Evolutionary conservation across 2,329 filamentous ascomycete species (phyloP).

Genomic region (Chaetoscypha palmicola): DNA sequence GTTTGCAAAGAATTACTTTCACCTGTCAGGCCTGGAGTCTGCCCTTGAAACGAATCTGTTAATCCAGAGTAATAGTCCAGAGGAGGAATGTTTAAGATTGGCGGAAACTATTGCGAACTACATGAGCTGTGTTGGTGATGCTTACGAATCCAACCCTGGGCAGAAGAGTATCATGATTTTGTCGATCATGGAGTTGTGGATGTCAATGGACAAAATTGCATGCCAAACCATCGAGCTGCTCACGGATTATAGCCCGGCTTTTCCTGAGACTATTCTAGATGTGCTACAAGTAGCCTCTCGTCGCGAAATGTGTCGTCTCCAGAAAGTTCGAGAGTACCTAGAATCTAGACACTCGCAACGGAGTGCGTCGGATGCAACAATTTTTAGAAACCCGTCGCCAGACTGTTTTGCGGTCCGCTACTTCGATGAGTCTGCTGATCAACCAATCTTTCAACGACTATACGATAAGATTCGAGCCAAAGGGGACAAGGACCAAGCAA

Average conservation of each 20-base stretch:
- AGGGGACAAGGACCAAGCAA: constrained; percentile 24
- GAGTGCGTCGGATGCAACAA: constrained; percentile 29
- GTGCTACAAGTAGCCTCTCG: constrained; percentile 43
- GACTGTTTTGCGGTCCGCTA: constrained; percentile 31
- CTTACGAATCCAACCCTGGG: constrained; percentile 40
- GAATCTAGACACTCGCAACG: constrained; percentile 28
- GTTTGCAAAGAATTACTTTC: constrained; percentile 24
- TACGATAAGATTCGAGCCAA: constrained; percentile 31
- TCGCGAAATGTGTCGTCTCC: constrained; percentile 44
- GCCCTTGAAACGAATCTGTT: constrained; percentile 10
- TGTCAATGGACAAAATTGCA: constrained; percentile 44
- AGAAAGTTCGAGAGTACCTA: constrained; percentile 44
- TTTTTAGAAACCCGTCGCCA: constrained; percentile 38
- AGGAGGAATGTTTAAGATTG: constrained; percentile 27
- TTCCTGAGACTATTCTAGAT: constrained; percentile 45
- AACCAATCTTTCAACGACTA: constrained; percentile 25
- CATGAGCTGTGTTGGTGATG: constrained; percentile 27
- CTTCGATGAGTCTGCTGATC: constrained; percentile 29
- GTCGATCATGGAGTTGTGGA: constrained; percentile 51
- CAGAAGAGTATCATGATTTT: constrained; percentile 47
- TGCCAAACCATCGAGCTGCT: constrained; percentile 40
- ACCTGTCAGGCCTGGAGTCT: constrained; percentile 17
- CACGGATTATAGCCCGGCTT: constrained; percentile 42
- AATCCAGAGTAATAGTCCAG: background rate
- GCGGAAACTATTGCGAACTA: constrained; percentile 33